Evolutionary conservation across 169 alveolate species (phyloP), one percentile per base, ranked within the genome.

Genomic region (Plasmodium cynomolgi): DNA sequence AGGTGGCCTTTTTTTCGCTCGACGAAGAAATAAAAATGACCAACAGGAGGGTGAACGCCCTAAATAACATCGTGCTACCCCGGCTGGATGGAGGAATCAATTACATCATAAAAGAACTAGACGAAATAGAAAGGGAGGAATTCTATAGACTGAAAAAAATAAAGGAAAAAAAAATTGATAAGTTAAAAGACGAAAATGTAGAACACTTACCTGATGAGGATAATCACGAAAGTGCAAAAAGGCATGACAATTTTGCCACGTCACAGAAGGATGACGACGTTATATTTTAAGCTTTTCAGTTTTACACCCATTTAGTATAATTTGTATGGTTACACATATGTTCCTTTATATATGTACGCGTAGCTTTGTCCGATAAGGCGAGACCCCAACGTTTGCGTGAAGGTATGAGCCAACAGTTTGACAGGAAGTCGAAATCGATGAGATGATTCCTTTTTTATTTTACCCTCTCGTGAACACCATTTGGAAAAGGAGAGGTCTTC

Each of bases 21-120:
- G 99, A 98, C 94, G 99, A 99, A 96, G 99, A 98, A 54, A 98
- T 99, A 72, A 98, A 98, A 95, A 98, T 98, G 96, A 98, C 99
- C 34, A 98, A 98, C 96, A 93, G 99, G 95, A 98, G 99, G 95
- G 99, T 98, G 26, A 98, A 99, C 96, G 99, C 99, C 68, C 96
- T 99, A 39, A 99, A 99, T 94, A 98, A 98, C 91, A 98, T 98
- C 77, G 99, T 98, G 44, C 97, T 99, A 84, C 99, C 99, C 26
- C 94, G 98, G 79, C 96, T 98, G 50, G 98, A 97, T 79, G 97
- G 96, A 81, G 97, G 98, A 29, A 97, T 98, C 85, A 97, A 95
- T 82, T 98, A 98, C 96, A 99, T 99, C 74, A 97, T 96, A 73
- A 97, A 98, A 91, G 99, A 99, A 94, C 94, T 98, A 26, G 99